A percentile compares a stretch with the other conserved stretches of the same genome.
phyloP scores from a whole-genome alignment of 495 filamentous ascomycete species.

The Elaphomyces granulatus region DNA sequence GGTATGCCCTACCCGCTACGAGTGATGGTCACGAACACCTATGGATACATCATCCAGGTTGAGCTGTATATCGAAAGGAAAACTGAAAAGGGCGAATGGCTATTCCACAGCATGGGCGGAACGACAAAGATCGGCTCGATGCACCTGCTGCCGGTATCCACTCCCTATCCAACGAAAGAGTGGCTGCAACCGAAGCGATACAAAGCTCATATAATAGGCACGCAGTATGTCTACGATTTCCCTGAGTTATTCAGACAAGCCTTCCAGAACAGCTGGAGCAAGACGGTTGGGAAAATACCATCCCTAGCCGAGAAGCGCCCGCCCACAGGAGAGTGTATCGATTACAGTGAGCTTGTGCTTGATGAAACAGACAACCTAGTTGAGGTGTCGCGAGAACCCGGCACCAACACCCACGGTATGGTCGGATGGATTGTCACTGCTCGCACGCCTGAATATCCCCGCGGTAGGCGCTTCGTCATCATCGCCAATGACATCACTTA shows the following conservation, averaged over 20 bases:
- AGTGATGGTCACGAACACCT: slow-evolving; percentile 96
- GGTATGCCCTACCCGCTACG: slow-evolving; percentile 84
- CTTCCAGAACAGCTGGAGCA: slow-evolving; percentile 87
- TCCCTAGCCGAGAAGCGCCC: slow-evolving; percentile 69
- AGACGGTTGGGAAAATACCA: slow-evolving; percentile 53
- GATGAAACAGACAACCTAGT: slow-evolving; percentile 86
- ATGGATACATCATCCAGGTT: slow-evolving; percentile 95
- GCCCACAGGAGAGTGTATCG: slow-evolving; percentile 77
- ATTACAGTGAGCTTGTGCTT: slow-evolving; percentile 84
- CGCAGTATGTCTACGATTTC: slow-evolving; percentile 99
- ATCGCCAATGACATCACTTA: slow-evolving; percentile 99
- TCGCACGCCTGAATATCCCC: slow-evolving; percentile 94
- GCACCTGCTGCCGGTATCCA: slow-evolving; percentile 79
- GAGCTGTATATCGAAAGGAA: slow-evolving; percentile 96
- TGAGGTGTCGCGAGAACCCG: slow-evolving; percentile 86
- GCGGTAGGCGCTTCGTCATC: slow-evolving; percentile 82
- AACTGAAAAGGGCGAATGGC: slow-evolving; percentile 91
- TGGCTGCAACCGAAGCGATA: slow-evolving; percentile 98
- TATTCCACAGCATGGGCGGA: slow-evolving; percentile 95
- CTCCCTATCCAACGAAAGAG: slow-evolving; percentile 95
- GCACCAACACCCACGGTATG: slow-evolving; percentile 94
- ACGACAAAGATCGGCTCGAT: slow-evolving; percentile 90
- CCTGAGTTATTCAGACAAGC: slow-evolving; percentile 97
- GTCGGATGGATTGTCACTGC: slow-evolving; percentile 95
- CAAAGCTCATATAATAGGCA: slow-evolving; percentile 98